phyloP scores from a whole-genome alignment of 176 grass and related monocot species.

The Aegilops longissima region DNA sequence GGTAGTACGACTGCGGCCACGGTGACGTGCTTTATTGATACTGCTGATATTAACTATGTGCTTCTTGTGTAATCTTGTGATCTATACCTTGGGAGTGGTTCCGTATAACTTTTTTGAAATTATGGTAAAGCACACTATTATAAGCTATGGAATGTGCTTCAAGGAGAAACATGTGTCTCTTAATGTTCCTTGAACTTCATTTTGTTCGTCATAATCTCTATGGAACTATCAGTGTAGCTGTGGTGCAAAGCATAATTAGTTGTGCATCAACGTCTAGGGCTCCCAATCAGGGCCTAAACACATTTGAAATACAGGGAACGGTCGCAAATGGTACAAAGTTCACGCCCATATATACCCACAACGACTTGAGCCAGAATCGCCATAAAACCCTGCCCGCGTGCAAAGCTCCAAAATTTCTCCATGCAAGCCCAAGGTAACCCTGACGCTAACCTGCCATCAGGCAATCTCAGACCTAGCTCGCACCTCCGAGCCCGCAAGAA shows the following conservation, averaged over 20 bases:
- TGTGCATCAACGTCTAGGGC: background rate
- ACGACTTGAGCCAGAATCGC: background rate
- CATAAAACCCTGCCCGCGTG: background rate
- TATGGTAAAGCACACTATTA: background rate
- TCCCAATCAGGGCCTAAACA: background rate
- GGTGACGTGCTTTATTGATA: background rate
- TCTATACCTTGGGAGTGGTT: background rate
- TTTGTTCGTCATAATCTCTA: background rate
- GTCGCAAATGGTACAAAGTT: background rate
- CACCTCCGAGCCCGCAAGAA: background rate
- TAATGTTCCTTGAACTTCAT: background rate
- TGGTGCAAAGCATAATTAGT: background rate
- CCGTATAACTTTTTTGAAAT: background rate
- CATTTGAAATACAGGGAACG: background rate
- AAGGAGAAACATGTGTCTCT: background rate
- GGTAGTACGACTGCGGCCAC: background rate
- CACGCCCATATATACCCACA: background rate
- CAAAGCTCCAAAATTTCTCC: background rate
- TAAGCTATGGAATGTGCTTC: background rate
- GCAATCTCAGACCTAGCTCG: constrained; percentile 18
- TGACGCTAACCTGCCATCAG: background rate
- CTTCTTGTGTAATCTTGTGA: background rate
- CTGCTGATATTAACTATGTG: background rate
- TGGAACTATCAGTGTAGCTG: background rate
- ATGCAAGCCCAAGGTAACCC: background rate